phyloP scores from a whole-genome alignment of 2,329 filamentous ascomycete genomes.

The Trichoderma hamatum region DNA sequence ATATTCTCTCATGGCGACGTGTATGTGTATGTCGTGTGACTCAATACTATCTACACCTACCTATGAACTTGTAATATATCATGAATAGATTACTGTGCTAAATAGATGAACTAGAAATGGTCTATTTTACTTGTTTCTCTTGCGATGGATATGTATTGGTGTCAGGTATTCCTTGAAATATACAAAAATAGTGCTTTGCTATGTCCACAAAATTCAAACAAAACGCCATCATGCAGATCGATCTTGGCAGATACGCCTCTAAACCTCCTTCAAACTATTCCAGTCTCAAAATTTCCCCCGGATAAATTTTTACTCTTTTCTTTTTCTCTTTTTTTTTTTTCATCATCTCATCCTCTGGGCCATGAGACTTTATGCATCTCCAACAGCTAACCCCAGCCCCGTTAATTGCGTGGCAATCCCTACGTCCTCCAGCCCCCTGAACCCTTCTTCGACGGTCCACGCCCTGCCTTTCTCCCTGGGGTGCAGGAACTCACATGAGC shows the following conservation, averaged over 20 bases:
- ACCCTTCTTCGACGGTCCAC: conserved; percentile 89
- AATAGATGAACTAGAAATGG: not conserved
- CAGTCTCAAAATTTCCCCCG: not conserved
- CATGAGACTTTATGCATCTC: not conserved
- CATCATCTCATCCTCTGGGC: not conserved
- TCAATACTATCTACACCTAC: not conserved
- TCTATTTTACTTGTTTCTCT: not conserved
- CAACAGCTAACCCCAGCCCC: not conserved
- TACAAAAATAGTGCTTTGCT: not conserved
- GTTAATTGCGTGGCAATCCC: conserved; percentile 33
- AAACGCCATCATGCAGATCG: not conserved
- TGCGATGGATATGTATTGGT: not conserved
- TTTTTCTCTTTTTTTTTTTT: not conserved
- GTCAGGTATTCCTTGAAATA: not conserved
- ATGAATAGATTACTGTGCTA: not conserved
- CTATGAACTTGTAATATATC: not conserved
- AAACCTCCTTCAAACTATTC: not conserved
- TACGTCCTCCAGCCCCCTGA: conserved; percentile 71
- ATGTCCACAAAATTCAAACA: not conserved
- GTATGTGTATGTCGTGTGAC: not conserved
- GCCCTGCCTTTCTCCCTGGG: conserved; percentile 59
- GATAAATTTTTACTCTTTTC: not conserved
- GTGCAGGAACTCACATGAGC: conserved; percentile 78
- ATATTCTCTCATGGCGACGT: not conserved
- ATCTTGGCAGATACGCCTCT: not conserved